Percentiles rank a stretch among this genome's conserved stretches.
phyloP scores from a whole-genome alignment of 169 alveolate species.

The Plasmodium vinckei region DNA sequence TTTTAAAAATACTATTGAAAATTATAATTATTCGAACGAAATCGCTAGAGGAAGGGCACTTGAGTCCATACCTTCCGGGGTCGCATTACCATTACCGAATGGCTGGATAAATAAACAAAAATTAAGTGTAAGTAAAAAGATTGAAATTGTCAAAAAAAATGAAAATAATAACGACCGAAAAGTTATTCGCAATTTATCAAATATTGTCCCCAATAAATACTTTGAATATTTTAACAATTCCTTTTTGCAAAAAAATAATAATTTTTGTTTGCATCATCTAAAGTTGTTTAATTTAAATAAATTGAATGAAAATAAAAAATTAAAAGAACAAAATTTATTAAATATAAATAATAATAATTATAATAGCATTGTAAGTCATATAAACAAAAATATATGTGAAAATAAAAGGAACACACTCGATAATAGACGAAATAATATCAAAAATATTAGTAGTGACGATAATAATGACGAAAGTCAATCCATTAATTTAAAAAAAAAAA shows the following conservation, averaged over 20 bases:
- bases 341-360: constrained; percentile 9
- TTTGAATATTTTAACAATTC: constrained; percentile 2
- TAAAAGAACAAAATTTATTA: constrained; percentile 15
- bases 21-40: too few relatives aligned
- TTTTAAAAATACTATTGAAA: too few relatives aligned
- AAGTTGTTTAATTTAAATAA: constrained; percentile 14
- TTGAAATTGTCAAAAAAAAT: constrained; percentile 52
- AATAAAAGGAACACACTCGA: not conserved
- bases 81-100: constrained; percentile 1
- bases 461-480: not conserved
- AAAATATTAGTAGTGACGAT: not conserved
- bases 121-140: constrained; percentile 65
- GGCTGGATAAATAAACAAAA: constrained; percentile 23
- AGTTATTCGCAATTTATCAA: constrained; percentile 12
- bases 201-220: constrained; percentile 1
- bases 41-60: too few relatives aligned
- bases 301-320: constrained; percentile 4
- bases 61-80: not conserved
- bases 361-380: not conserved
- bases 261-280: not conserved
- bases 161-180: constrained; percentile 29
- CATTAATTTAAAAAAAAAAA: not conserved
- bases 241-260: not conserved
- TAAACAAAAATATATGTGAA: constrained; percentile 9
- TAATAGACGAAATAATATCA: not conserved